A percentile compares a stretch with the other conserved stretches of the same genome.
These are phyloP conservation scores for Medicago truncatula DNA, from an alignment of 306 rosid genomes.

Conservation along the genomic window DNA sequence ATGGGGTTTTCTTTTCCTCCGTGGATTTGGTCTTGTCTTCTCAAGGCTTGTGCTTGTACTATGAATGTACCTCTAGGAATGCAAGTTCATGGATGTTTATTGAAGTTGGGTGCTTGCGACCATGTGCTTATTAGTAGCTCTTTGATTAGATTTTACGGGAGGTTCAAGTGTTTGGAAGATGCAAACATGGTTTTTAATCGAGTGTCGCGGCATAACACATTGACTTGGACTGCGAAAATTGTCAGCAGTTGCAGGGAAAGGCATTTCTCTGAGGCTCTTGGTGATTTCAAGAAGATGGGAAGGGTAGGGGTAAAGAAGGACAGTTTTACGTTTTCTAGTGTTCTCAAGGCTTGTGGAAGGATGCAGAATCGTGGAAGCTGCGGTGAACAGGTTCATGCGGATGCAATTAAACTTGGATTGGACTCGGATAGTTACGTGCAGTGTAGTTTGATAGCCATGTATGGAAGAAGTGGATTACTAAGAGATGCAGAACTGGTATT, in stretches of 20 bases:
- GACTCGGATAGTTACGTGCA: constrained; percentile 50
- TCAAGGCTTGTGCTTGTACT: constrained; percentile 53
- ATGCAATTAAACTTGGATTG: constrained; percentile 59
- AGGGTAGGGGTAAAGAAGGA: constrained; percentile 60
- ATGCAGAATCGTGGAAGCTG: constrained; percentile 46
- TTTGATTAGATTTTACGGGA: constrained; percentile 61
- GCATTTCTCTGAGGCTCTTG: constrained; percentile 51
- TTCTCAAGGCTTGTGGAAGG: constrained; percentile 69
- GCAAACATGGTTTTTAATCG: constrained; percentile 51
- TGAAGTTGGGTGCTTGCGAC: constrained; percentile 48
- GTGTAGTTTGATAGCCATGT: constrained; percentile 69
- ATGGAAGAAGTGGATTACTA: constrained; percentile 56
- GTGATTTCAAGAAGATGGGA: constrained; percentile 60
- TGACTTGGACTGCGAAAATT: constrained; percentile 64
- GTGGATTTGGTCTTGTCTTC: constrained; percentile 59
- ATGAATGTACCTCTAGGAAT: constrained; percentile 52
- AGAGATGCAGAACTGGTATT: constrained; percentile 56
- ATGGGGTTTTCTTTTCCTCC: constrained; percentile 45
- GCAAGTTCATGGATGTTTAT: constrained; percentile 59
- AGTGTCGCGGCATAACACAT: constrained; percentile 39
- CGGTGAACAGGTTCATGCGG: constrained; percentile 65
- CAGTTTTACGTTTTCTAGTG: constrained; percentile 56
- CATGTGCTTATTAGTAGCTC: constrained; percentile 50
- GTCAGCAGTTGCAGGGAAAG: constrained; percentile 51
- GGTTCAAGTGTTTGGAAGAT: constrained; percentile 50